Evolutionary conservation across 352 stramenopile genomes (phyloP).

Genomic region (Thalassiosira mediterranea): DNA sequence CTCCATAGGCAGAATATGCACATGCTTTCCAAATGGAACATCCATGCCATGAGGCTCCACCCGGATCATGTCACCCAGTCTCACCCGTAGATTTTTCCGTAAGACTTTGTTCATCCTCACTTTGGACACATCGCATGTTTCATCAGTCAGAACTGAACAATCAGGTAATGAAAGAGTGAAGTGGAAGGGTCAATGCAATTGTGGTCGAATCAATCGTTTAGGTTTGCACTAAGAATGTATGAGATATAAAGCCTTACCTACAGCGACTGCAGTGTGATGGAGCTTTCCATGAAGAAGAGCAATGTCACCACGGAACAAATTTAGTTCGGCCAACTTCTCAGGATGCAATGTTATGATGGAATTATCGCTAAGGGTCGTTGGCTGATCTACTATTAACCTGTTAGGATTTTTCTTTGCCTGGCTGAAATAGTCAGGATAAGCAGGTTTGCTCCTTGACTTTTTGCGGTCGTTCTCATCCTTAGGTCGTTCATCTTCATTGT

Average conservation of each 20-base stretch:
- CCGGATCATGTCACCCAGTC: constrained; percentile 94
- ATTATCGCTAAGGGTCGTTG: constrained; percentile 91
- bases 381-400: constrained; percentile 65
- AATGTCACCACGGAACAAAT: constrained; percentile 95
- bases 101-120: constrained; percentile 98
- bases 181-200: too few relatives aligned
- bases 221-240: background rate
- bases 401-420: constrained; percentile 30
- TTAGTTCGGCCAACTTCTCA: constrained; percentile 92
- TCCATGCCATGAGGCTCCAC: constrained; percentile 90
- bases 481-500: background rate
- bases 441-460: constrained; percentile 8
- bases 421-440: background rate
- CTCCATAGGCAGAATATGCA: constrained; percentile 96
- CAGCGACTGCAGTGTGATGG: constrained; percentile 89
- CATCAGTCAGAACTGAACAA: constrained; percentile 90
- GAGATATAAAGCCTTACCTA: constrained; percentile 2
- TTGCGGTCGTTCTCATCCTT: constrained; percentile 7
- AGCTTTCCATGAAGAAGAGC: constrained; percentile 97
- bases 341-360: constrained; percentile 83
- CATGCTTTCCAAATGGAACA: constrained; percentile 94
- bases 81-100: constrained; percentile 95
- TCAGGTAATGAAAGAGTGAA: too few relatives aligned
- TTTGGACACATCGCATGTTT: constrained; percentile 92
- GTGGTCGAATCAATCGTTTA: too few relatives aligned